Evolutionary conservation across 2,329 filamentous ascomycete genomes (phyloP), one percentile per base, ranked within the genome.

Genomic region (Diplodia sapinea): DNA sequence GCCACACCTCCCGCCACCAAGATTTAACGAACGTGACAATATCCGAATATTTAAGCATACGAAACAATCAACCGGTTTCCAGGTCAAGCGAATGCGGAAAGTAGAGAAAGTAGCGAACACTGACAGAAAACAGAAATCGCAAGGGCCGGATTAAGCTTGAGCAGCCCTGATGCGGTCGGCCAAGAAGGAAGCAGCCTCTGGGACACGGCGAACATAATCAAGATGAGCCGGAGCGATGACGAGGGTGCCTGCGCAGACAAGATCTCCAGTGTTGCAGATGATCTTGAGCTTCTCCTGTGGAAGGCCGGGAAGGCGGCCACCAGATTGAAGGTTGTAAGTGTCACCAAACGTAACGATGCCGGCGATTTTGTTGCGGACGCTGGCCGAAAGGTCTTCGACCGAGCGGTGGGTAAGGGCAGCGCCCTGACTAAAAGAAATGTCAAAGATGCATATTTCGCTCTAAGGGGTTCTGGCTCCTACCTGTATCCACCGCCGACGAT

Each of bases 401-500:
- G 79, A 73, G 13, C 72, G 74, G 2, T 77, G 76, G 33, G 79
- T 79, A 40, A 81, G 71, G 13, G 79, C 79, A 4, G 77, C 74
- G 49, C 79, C 79, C 74, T 81, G 79, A 55, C 75, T 79, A 20
- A 11, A 17, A 17, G 62, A 17, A 61, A 69, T 20, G 67, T 66
- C 26, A 63, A 56, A 1, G 50, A 65, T 50, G 57, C 31, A 52
- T 68, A 50, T 40, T 26, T 4, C 13, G 12, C 13, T 29, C 43
- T 33, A 5, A 7, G 17, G 15, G 23, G 40, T 4, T n/a, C 15
- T 15, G 33, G 26, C 12, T 75, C 77, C 47, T 77, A 80, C 73
- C 77, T 80, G 71, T 82, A 82, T 5, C 80, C 80, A 20, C 78
- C 78, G 17, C 76, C 74, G 17, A 81, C 75, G 52, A 82, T 71